Conservation (phyloP, 2,329 filamentous ascomycete species). For the Lecanicillium sp. region DNA sequence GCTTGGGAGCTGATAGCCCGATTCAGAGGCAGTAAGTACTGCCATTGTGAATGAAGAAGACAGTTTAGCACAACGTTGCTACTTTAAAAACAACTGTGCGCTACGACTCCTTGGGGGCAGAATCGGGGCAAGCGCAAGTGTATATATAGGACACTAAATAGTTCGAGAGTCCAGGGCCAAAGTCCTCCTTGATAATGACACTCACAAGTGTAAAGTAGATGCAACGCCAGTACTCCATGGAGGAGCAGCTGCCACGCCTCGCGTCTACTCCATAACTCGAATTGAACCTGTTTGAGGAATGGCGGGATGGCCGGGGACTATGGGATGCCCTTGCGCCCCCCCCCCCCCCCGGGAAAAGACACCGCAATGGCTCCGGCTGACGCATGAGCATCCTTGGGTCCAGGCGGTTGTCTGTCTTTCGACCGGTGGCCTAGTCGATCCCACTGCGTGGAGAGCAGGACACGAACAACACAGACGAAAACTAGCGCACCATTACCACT, state of each 20-base stretch:
- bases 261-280: neutral
- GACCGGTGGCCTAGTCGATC: neutral
- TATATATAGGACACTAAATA: neutral
- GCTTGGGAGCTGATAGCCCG: neutral
- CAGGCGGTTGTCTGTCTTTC: neutral
- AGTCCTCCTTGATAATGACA: neutral
- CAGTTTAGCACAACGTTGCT: neutral
- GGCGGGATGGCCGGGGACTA: constrained; percentile 10
- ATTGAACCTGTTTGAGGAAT: constrained; percentile 1
- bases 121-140: neutral
- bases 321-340: neutral
- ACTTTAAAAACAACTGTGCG: neutral
- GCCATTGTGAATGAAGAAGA: neutral
- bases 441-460: constrained; percentile 3
- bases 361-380: neutral
- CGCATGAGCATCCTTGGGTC: neutral
- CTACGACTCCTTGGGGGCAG: neutral
- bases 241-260: neutral
- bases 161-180: neutral
- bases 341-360: neutral
- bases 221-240: neutral
- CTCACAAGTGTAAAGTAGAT: no score
- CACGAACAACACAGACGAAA: neutral
- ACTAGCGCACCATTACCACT: neutral
- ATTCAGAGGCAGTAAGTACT: neutral